Percentiles rank a stretch among this genome's conserved stretches.
Conservation (phyloP, 164 flowering plant genomes). For the Tetracentron sinense region DNA sequence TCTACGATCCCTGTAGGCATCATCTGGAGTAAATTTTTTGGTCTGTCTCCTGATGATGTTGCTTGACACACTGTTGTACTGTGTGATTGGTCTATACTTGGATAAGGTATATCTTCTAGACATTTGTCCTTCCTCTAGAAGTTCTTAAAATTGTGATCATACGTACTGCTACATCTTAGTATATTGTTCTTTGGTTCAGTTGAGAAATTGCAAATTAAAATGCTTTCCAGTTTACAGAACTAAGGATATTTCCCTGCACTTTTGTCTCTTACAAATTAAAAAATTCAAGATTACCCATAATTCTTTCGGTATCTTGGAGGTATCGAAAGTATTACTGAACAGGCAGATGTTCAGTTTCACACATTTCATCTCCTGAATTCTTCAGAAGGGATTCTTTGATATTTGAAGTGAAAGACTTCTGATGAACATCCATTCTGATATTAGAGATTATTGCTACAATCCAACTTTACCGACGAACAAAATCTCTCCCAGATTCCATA, state of each 20-base stretch:
- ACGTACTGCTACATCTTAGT: not conserved
- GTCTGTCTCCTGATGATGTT: constrained; percentile 88
- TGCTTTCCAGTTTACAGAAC: not conserved
- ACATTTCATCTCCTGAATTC: not conserved
- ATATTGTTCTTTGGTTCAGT: too few species aligned
- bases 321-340: not conserved
- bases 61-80: constrained; percentile 71
- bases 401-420: not conserved
- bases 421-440: not conserved
- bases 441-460: not conserved
- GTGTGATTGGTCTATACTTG: constrained; percentile 72
- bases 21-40: constrained; percentile 94
- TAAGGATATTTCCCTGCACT: not conserved
- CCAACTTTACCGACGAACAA: not conserved
- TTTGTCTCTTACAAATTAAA: not conserved
- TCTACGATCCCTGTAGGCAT: constrained; percentile 44
- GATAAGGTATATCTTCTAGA: constrained; percentile 63
- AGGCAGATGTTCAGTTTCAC: not conserved
- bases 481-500: not conserved
- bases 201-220: not conserved
- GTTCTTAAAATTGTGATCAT: not conserved
- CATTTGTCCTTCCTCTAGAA: not conserved
- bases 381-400: not conserved
- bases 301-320: not conserved
- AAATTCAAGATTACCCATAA: too few species aligned